Base-by-base conservation (phyloP, 306 rosid species). In the Vigna angularis region DNA sequence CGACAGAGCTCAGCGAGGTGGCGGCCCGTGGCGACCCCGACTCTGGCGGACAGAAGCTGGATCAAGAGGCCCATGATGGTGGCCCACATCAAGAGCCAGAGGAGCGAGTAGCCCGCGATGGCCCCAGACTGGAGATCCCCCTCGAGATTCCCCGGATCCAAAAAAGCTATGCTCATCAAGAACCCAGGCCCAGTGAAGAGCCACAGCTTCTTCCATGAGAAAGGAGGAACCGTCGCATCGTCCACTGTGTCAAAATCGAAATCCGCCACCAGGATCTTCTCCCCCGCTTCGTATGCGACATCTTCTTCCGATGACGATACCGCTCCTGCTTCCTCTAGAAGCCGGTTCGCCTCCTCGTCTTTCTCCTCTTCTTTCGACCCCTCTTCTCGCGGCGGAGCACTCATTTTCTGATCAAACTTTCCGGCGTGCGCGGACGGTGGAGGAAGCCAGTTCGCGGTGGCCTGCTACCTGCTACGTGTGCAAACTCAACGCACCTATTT, bases 41-140 rank as follows among this genome's bases (percentile, higher is more conserved):
- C 47, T 50, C 97, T 76, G 0, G 86, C 92, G 0, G 97, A 92
- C 2, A 92, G 80, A 3, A 90, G 89, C 87, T 93, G 97, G 12
- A 93, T 89, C 79, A 93, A 66, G 32, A 93, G 81, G 1, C 96
- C 97, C 97, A 93, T 93, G 3, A 75, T 44, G 18, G 97, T 93
- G 18, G 97, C 93, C 97, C 96, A 93, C 92, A 93, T 73, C 66
- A 93, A 73, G n/a, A 93, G 81, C 96, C 97, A 93, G 3, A 93
- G 85, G 8, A 93, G 79, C 0, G 97, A 90, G 85, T 93, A 93
- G 0, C 97, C 97, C 0, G 97, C 97, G 16, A 90, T 93, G 1
- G 96, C 97, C 16, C 97, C 97, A 12, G 97, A 85, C 78, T 93
- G 97, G 12, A 93, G 93, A 86, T 93, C 97, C 66, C 97, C 97